Evolutionary conservation across 2,329 filamentous ascomycete species (phyloP), one percentile per base, ranked within the genome.

Genomic region (Beauveria scarabaeidicola): DNA sequence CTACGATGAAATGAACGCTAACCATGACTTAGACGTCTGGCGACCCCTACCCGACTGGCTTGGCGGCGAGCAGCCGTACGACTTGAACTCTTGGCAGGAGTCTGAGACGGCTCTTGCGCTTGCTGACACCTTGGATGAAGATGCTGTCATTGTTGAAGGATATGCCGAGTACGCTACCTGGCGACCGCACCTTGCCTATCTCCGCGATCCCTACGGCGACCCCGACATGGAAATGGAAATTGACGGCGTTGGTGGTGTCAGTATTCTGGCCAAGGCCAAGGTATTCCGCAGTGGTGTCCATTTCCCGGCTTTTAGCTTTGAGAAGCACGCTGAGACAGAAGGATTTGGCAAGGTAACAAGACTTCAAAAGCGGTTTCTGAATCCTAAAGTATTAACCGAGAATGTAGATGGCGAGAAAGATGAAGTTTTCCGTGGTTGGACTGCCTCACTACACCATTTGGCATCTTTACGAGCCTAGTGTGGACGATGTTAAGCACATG

Each of bases 201-300:
- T 99, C 8, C 88, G 94, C 61, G 94, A 99, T 70, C 94, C 94
- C 2, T 97, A 96, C 68, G 94, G 94, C 43, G 94, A 99, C 70
- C 93, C 93, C 21, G 94, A 99, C 70, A 97, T 97, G 88, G 94
- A 99, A 72, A 97, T 99, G 94, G 94, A 99, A 69, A 93, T 99
- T 67, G 94, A 99, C 67, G 94, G 94, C 65, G 92, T 99, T 51
- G 93, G 94, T 54, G 94, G 94, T 75, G 94, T 99, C 67, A 97
- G 91, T 76, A 99, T 99, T 68, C 75, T 99, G 66, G 93, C 94
- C 50, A 99, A 97, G 75, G 94, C 94, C 2, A 89, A 88, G 67
- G 94, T 99, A 0, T 99, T 99, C 78, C 86, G 94, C 63, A 88
- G 90, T 50, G 94, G 94, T 47, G 93, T 96, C 38, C 94, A 99